phyloP scores from a whole-genome alignment of 176 grass and related monocot genomes.

The Eleusine coracana region DNA sequence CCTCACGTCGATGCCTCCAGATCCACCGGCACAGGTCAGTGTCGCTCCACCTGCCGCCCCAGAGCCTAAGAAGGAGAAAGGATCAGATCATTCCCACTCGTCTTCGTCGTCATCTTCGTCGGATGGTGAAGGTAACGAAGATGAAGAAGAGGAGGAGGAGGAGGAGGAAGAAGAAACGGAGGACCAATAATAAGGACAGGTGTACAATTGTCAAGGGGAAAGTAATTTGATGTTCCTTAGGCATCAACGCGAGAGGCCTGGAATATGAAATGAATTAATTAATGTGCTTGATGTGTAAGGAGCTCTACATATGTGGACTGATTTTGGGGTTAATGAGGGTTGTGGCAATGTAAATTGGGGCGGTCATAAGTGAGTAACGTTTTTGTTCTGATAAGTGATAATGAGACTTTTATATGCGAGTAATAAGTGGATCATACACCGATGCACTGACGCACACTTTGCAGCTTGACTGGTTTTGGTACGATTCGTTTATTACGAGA shows the following conservation, averaged over 20 bases:
- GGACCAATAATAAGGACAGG: conserved; percentile 21
- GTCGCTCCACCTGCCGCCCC: conserved; percentile 19
- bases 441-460: too few species aligned
- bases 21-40: conserved; percentile 24
- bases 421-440: too few species aligned
- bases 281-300: conserved; percentile 16
- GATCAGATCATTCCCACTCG: conserved; percentile 18
- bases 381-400: conserved; percentile 32
- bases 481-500: too few species aligned
- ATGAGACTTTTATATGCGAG: not conserved
- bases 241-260: not conserved
- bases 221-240: not conserved
- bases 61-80: conserved; percentile 7
- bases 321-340: conserved; percentile 3
- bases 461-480: too few species aligned
- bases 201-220: not conserved
- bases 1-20: conserved; percentile 49
- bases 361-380: conserved; percentile 24
- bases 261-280: conserved; percentile 6
- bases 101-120: conserved; percentile 38
- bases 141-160: not conserved
- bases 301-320: not conserved
- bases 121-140: conserved; percentile 14
- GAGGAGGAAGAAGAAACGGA: conserved; percentile 32
- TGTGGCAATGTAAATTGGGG: conserved; percentile 30